Conservation (phyloP, 352 stramenopile genomes). For the Globisporangium parvum region DNA sequence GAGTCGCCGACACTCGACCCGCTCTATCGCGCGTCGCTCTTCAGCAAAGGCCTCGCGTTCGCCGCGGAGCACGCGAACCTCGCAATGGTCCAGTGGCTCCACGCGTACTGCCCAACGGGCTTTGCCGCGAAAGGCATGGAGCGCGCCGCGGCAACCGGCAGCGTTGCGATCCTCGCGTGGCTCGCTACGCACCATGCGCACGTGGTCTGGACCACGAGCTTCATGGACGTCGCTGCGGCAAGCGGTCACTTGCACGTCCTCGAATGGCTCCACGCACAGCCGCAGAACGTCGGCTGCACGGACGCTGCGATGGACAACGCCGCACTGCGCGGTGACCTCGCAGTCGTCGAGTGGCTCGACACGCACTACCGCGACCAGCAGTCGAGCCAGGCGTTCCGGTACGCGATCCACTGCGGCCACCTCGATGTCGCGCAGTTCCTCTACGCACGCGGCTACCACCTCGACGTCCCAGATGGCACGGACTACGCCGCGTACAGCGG, state of each 20-base stretch:
- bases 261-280: slow-evolving; percentile 12
- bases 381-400: slow-evolving; percentile 8
- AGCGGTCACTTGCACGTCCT: slow-evolving; percentile 10
- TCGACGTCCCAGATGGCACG: slow-evolving; percentile 5
- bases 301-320: slow-evolving; percentile 18
- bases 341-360: slow-evolving; percentile 21
- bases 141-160: slow-evolving; percentile 3
- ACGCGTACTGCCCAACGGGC: slow-evolving; percentile 11
- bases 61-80: slow-evolving; percentile 9
- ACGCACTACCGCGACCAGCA: slow-evolving; percentile 3
- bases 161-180: slow-evolving; percentile 10
- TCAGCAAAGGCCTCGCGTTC: slow-evolving; percentile 6
- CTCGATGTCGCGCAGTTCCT: slow-evolving; percentile 13
- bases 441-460: neutral
- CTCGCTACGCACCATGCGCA: slow-evolving; percentile 6
- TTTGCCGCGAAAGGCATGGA: slow-evolving; percentile 15
- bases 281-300: slow-evolving; percentile 11
- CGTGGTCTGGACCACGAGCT: slow-evolving; percentile 9
- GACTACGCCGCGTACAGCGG: slow-evolving; percentile 13
- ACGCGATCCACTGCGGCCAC: slow-evolving; percentile 9
- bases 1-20: slow-evolving; percentile 5
- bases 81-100: slow-evolving; percentile 13
- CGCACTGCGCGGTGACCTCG: slow-evolving; percentile 14
- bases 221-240: slow-evolving; percentile 10
- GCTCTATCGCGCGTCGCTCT: slow-evolving; percentile 8